Evolutionary conservation across 176 grass and related monocot genomes (phyloP).

Genomic region (Hordeum vulgare): MorexV3_pseudomolecules_assembly NC_058520.1:500911338-500911837

Average conservation of each 20-base stretch:
- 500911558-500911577: neutral
- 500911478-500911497: neutral
- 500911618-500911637: neutral
- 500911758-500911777: conserved; percentile 3
- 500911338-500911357: neutral
- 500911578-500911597: neutral
- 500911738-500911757: conserved; percentile 32
- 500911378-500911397: neutral
- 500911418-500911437: neutral
- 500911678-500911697: conserved; percentile 42
- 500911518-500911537: neutral
- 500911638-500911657: neutral
- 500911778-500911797: neutral
- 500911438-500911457: neutral
- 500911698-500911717: conserved; percentile 25
- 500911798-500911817: neutral
- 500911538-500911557: neutral
- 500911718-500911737: conserved; percentile 7
- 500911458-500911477: neutral
- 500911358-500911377: neutral
- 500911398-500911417: neutral
- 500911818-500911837: conserved; percentile 25
- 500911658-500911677: neutral
- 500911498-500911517: neutral
- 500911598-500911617: neutral